Evolutionary conservation across 352 stramenopile genomes (phyloP).

Genomic region (Aphanomyces euteiches): DNA sequence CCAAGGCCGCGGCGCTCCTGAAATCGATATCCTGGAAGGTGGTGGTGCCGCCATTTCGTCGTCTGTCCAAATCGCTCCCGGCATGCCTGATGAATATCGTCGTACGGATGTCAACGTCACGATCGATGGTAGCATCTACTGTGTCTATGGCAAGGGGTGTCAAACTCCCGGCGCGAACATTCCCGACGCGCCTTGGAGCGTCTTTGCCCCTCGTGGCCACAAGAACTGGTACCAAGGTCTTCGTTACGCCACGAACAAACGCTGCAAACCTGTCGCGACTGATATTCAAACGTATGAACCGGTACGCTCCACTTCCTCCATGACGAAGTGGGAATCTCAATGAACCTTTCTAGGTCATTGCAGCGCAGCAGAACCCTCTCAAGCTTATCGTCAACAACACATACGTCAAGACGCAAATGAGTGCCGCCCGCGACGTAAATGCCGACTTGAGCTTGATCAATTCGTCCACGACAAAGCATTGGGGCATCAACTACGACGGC

Average conservation of each 20-base stretch:
- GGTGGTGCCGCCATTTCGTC: constrained; percentile 52
- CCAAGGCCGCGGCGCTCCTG: constrained; percentile 69
- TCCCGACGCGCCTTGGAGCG: constrained; percentile 41
- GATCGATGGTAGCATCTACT: constrained; percentile 33
- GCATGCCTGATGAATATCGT: constrained; percentile 37
- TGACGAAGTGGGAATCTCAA: neutral
- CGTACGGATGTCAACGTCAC: constrained; percentile 25
- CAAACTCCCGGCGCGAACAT: constrained; percentile 46
- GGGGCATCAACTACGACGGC: constrained; percentile 40
- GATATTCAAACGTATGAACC: constrained; percentile 37
- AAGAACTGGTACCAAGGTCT: constrained; percentile 58
- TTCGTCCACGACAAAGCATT: constrained; percentile 32
- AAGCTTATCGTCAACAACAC: constrained; percentile 42
- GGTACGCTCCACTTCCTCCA: constrained; percentile 17
- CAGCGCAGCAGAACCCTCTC: neutral
- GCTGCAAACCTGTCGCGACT: constrained; percentile 32
- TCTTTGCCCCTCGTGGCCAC: constrained; percentile 32
- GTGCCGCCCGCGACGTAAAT: constrained; percentile 47
- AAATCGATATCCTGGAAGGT: constrained; percentile 90
- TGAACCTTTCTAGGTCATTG: neutral
- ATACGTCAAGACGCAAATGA: constrained; percentile 40
- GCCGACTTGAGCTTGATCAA: constrained; percentile 42
- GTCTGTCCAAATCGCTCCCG: constrained; percentile 69
- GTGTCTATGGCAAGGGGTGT: constrained; percentile 41
- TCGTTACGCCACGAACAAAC: constrained; percentile 48